Base-by-base conservation (phyloP, 1,284 basidiomycete genomes). In the Porogramme epimiltina region DNA sequence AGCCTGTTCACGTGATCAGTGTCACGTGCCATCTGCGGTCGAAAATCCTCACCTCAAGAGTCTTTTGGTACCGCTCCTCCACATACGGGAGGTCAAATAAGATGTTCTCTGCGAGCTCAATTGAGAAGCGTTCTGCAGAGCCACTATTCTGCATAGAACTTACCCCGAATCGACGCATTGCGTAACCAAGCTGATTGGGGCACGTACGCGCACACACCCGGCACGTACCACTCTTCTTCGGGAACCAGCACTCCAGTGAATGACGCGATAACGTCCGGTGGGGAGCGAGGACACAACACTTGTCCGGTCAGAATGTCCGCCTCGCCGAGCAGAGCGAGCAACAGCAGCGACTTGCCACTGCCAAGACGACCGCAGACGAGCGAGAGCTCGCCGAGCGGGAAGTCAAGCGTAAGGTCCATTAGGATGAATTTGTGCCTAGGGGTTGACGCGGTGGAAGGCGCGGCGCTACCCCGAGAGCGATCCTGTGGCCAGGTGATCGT, bases 151-250 rank as follows among this genome's bases (percentile, higher is more conserved):
- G 26, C 16, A 28, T 34, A n/a, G 18, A 44, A 45, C 64, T 25
- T 46, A 86, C 86, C 87, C 78, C 88, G 89, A 69, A 98, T 94
- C 3, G 90, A 92, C 0, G 93, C 94, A 66, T 97, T 97, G 51
- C 93, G 85, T 31, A 97, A 78, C 92, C 92, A 95, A 16, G 89
- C 82, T 24, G 78, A 74, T 78, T 98, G 95, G n/a, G 95, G 93
- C 11, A 97, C 95, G 71, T 94, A 98, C 0, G 93, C 95, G 52
- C 88, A 91, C 53, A 91, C 77, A 19, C 87, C 85, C 16, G 79
- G 70, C 1, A 94, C 79, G 39, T 93, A 68, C 93, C 93, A 95
- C 25, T 89, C 79, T 23, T 85, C 81, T 16, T 77, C 70, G 0
- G 75, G 62, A 2, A 70, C 70, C 31, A 66, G 49, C 2, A 70